Conservation (phyloP, 1,139 yeast species). For the Candida gigantensis region DNA sequence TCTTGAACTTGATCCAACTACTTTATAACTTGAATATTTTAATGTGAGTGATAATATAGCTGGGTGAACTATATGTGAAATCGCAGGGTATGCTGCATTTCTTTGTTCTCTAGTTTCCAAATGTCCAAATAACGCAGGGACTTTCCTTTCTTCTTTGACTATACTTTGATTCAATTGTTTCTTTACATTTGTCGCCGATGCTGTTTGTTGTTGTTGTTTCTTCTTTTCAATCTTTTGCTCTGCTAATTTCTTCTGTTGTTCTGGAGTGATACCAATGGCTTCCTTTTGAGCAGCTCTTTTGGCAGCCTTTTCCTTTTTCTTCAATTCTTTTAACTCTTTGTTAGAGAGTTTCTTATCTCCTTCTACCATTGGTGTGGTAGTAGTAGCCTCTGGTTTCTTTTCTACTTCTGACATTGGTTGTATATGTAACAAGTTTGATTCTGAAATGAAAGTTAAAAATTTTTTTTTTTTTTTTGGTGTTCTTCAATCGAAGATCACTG, state of each 20-base stretch:
- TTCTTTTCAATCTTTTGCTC: slow-evolving; percentile 44
- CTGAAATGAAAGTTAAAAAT: no score
- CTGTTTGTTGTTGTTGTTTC: slow-evolving; percentile 19
- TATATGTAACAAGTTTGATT: no score
- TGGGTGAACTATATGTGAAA: slow-evolving; percentile 82
- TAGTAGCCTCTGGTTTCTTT: slow-evolving; percentile 9
- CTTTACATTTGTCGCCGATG: slow-evolving; percentile 49
- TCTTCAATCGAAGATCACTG: no score
- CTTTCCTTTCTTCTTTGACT: slow-evolving; percentile 45
- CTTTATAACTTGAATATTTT: slow-evolving; percentile 77
- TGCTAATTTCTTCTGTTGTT: slow-evolving; percentile 41
- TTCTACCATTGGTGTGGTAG: slow-evolving; percentile 7
- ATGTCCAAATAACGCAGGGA: slow-evolving; percentile 79
- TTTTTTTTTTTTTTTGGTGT: not conserved
- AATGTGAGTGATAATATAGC: slow-evolving; percentile 76
- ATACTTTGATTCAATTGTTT: slow-evolving; percentile 58
- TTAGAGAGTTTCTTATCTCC: slow-evolving; percentile 54
- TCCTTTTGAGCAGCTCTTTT: slow-evolving; percentile 73
- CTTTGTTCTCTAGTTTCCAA: slow-evolving; percentile 82
- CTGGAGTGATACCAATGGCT: slow-evolving; percentile 51
- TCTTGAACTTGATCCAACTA: slow-evolving; percentile 88
- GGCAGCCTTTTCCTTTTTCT: slow-evolving; percentile 88
- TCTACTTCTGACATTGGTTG: slow-evolving; percentile 7
- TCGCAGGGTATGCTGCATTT: slow-evolving; percentile 57
- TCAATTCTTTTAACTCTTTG: slow-evolving; percentile 83